Percentiles rank a stretch among this genome's conserved stretches.
phyloP scores from a whole-genome alignment of 441 rosid genomes.

The Pelargonium fulgidum region DNA sequence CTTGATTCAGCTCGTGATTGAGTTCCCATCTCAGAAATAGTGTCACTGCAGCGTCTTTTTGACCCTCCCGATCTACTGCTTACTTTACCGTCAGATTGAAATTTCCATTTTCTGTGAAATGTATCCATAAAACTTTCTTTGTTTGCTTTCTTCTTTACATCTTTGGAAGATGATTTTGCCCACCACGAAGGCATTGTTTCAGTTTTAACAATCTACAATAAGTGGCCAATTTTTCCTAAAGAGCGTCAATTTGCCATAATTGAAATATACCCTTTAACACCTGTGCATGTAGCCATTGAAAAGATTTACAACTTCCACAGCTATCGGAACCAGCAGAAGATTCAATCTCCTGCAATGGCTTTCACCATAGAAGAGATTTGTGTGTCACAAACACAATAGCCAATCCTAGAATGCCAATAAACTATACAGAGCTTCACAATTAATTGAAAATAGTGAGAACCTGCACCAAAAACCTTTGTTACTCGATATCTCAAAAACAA shows the following conservation, averaged over 20 bases:
- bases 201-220: conserved; percentile 10
- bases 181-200: conserved; percentile 60
- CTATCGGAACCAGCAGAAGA: conserved; percentile 10
- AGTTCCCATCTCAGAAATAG: conserved; percentile 43
- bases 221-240: conserved; percentile 21
- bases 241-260: conserved; percentile 17
- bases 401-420: conserved; percentile 14
- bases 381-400: conserved; percentile 13
- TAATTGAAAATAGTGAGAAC: conserved; percentile 13
- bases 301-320: conserved; percentile 10
- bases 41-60: conserved; percentile 40
- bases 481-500: not conserved
- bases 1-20: conserved; percentile 53
- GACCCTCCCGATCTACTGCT: conserved; percentile 42
- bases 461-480: conserved; percentile 14
- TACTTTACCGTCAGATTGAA: conserved; percentile 39
- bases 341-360: conserved; percentile 11
- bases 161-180: conserved; percentile 56
- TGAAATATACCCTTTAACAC: conserved; percentile 2
- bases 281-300: conserved; percentile 4
- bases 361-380: conserved; percentile 7
- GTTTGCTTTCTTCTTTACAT: conserved; percentile 52
- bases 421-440: conserved; percentile 20
- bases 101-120: conserved; percentile 45
- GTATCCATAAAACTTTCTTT: conserved; percentile 49